A percentile compares a stretch with the other conserved stretches of the same genome.
These are phyloP conservation scores for Caloboletus firmus DNA, from an alignment of 1,284 basidiomycete species.

Conservation along the genomic window DNA sequence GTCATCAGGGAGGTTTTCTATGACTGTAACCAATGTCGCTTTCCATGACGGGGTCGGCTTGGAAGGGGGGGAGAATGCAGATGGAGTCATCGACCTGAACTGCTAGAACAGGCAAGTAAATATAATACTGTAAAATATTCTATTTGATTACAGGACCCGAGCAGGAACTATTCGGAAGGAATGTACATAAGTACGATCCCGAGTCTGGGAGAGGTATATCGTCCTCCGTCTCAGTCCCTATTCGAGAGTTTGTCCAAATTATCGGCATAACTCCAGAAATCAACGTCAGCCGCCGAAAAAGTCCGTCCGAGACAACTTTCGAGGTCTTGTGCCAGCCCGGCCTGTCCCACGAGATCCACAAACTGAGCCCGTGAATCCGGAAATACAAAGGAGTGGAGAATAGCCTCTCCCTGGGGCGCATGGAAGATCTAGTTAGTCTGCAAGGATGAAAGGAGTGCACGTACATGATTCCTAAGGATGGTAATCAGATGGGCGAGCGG, in stretches of 20 bases:
- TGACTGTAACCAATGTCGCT: background rate
- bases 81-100: background rate
- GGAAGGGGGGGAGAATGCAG: background rate
- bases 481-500: slow-evolving; percentile 46
- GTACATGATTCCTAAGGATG: slow-evolving; percentile 59
- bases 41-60: slow-evolving; percentile 11
- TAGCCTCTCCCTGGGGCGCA: slow-evolving; percentile 46
- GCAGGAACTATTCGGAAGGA: background rate
- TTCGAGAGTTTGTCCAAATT: slow-evolving; percentile 8
- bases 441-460: slow-evolving; percentile 30
- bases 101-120: background rate
- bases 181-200: background rate
- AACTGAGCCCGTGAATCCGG: slow-evolving; percentile 71
- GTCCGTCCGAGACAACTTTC: slow-evolving; percentile 35
- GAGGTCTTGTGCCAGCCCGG: slow-evolving; percentile 46
- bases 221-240: background rate
- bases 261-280: slow-evolving; percentile 55
- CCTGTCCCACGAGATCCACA: slow-evolving; percentile 48
- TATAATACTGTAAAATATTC: background rate
- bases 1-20: slow-evolving; percentile 7
- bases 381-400: slow-evolving; percentile 62
- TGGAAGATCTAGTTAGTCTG: slow-evolving; percentile 5
- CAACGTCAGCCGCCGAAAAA: slow-evolving; percentile 39
- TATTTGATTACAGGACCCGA: slow-evolving; percentile 18
- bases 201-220: background rate